Evolutionary conservation across 257 asterid species (phyloP).

Genomic region (Ophiorrhiza pumila): DNA sequence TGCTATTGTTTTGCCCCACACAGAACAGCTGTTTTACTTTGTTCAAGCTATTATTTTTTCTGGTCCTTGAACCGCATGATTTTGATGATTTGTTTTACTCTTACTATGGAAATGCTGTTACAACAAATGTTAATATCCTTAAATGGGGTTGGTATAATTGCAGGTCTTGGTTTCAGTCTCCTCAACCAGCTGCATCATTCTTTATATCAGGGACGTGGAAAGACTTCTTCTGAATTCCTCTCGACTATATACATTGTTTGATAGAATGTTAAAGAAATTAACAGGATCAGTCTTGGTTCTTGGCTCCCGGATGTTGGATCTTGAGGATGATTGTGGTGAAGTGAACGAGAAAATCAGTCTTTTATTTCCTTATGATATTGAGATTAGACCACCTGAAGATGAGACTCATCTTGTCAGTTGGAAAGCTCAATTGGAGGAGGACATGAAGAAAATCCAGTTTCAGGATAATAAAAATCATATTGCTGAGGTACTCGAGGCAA

Average conservation of each 20-base stretch:
- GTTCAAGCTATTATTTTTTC: neutral
- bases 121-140: neutral
- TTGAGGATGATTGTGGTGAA: slow-evolving; percentile 54
- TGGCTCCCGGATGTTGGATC: slow-evolving; percentile 76
- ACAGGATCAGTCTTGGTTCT: slow-evolving; percentile 82
- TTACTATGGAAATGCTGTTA: neutral
- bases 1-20: neutral
- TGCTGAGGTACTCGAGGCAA: slow-evolving; percentile 88
- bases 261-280: slow-evolving; percentile 69
- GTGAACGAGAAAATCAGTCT: slow-evolving; percentile 53
- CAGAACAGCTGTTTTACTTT: neutral
- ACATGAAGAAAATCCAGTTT: slow-evolving; percentile 67
- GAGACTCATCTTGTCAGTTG: slow-evolving; percentile 69
- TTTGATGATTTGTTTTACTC: neutral
- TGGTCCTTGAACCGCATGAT: neutral
- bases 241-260: slow-evolving; percentile 56
- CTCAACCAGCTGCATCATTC: slow-evolving; percentile 57
- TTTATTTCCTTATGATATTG: slow-evolving; percentile 80
- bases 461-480: slow-evolving; percentile 91
- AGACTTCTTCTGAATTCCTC: slow-evolving; percentile 57
- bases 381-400: slow-evolving; percentile 83
- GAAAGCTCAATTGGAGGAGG: slow-evolving; percentile 90
- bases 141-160: slow-evolving; percentile 4
- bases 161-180: slow-evolving; percentile 82
- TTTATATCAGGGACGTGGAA: slow-evolving; percentile 85